These are phyloP conservation scores for Tilletia indica DNA, from an alignment of 1,284 basidiomycete species.

Conservation along the genomic window DNA sequence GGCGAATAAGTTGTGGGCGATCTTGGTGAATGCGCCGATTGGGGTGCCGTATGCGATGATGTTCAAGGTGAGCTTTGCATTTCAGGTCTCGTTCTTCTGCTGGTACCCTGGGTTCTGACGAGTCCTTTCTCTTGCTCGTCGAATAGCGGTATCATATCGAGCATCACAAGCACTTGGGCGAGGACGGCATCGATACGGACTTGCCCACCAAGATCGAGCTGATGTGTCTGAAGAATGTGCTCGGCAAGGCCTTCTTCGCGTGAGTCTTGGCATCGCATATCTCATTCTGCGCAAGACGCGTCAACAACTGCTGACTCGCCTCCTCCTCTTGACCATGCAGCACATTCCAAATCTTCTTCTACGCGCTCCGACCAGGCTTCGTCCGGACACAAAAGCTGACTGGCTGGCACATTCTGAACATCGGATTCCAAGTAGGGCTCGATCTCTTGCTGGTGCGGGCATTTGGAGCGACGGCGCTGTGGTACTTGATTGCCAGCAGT, in stretches of 20 bases:
- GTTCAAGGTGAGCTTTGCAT: conserved; percentile 71
- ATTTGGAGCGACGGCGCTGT: conserved; percentile 36
- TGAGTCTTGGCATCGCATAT: conserved; percentile 23
- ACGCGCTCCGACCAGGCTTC: conserved; percentile 92
- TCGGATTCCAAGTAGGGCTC: conserved; percentile 70
- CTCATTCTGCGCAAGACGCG: neutral
- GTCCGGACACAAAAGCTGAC: conserved; percentile 80
- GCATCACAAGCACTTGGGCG: conserved; percentile 82
- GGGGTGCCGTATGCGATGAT: conserved; percentile 91
- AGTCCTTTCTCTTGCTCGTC: neutral
- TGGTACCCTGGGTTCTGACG: neutral
- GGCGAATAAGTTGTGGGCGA: conserved; percentile 81
- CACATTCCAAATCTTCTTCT: conserved; percentile 97
- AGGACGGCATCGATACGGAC: conserved; percentile 93
- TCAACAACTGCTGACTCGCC: neutral
- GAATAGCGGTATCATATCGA: conserved; percentile 78
- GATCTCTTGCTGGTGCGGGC: conserved; percentile 63
- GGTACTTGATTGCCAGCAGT: conserved; percentile 81
- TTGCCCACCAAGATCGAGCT: conserved; percentile 84
- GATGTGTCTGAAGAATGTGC: conserved; percentile 83
- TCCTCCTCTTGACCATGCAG: neutral
- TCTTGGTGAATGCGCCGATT: conserved; percentile 88
- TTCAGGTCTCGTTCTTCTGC: neutral
- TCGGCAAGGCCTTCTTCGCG: conserved; percentile 96
- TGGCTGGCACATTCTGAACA: conserved; percentile 78